These are phyloP conservation scores for Beauveria bassiana DNA, from an alignment of 2,329 filamentous ascomycete species.

Conservation along the genomic window DNA sequence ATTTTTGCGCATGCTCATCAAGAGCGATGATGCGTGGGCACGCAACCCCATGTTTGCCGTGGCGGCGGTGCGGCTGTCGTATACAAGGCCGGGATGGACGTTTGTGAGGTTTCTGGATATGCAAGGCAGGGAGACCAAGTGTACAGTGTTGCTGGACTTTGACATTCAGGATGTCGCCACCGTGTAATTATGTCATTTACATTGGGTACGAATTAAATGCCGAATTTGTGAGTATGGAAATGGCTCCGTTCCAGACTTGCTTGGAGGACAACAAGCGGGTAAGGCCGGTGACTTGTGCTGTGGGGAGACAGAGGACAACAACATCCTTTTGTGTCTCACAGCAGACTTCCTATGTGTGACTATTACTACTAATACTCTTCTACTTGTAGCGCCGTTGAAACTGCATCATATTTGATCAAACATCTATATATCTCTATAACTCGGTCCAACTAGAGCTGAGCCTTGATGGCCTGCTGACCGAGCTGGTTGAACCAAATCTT, in stretches of 20 bases:
- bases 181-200: neutral
- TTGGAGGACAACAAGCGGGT: too few relatives aligned
- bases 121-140: constrained; percentile 55
- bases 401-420: too few relatives aligned
- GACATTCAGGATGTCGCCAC: constrained; percentile 38
- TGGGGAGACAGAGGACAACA: too few relatives aligned
- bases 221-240: neutral
- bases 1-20: constrained; percentile 58
- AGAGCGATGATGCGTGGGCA: constrained; percentile 57
- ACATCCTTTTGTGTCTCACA: too few relatives aligned
- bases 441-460: neutral
- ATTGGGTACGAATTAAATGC: neutral
- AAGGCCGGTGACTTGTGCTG: too few relatives aligned
- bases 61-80: constrained; percentile 50
- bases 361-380: too few relatives aligned
- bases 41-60: constrained; percentile 56
- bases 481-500: constrained; percentile 52
- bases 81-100: constrained; percentile 49
- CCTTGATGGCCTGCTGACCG: constrained; percentile 22
- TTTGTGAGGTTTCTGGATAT: constrained; percentile 60
- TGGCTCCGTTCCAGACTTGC: neutral
- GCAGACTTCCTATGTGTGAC: too few relatives aligned
- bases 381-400: too few relatives aligned
- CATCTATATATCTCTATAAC: neutral
- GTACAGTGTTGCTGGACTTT: constrained; percentile 54